Evolutionary conservation across 441 rosid species (phyloP).

Genomic region (Arabidopsis lyrata): DNA sequence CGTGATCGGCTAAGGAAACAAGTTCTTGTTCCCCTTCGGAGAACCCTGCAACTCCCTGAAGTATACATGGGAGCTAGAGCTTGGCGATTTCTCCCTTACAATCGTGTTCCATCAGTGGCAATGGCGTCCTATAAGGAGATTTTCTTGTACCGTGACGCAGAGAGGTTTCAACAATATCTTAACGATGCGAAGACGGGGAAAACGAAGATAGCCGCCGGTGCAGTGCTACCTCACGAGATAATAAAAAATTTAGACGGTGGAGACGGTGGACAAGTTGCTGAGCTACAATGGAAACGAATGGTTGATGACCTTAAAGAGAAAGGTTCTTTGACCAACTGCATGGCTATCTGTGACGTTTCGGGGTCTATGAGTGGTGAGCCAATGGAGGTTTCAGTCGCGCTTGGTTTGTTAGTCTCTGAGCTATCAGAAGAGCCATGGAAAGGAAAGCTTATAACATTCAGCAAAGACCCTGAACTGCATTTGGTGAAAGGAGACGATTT

Average conservation of each 20-base stretch:
- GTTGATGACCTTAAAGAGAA: not conserved
- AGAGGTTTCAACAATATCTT: not conserved
- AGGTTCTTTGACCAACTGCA: not conserved
- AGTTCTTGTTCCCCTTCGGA: not conserved
- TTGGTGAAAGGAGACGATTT: not conserved
- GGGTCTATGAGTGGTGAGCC: not conserved
- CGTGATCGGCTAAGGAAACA: not conserved
- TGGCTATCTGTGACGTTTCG: not conserved
- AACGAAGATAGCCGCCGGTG: not conserved
- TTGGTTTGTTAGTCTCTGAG: not conserved
- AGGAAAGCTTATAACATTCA: not conserved
- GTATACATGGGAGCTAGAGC: not conserved
- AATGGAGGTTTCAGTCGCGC: not conserved
- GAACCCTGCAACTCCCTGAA: not conserved
- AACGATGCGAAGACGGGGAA: not conserved
- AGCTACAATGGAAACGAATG: conserved; percentile 1
- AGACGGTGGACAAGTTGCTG: conserved; percentile 1
- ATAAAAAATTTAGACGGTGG: not conserved
- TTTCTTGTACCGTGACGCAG: not conserved
- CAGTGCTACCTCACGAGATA: not conserved
- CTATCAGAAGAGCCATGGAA: not conserved
- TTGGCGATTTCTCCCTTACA: not conserved
- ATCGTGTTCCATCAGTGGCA: not conserved
- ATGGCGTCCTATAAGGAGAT: not conserved
- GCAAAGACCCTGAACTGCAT: not conserved